Evolutionary conservation across 805 yeast genomes (phyloP).

Genomic region (Candida pini): DNA sequence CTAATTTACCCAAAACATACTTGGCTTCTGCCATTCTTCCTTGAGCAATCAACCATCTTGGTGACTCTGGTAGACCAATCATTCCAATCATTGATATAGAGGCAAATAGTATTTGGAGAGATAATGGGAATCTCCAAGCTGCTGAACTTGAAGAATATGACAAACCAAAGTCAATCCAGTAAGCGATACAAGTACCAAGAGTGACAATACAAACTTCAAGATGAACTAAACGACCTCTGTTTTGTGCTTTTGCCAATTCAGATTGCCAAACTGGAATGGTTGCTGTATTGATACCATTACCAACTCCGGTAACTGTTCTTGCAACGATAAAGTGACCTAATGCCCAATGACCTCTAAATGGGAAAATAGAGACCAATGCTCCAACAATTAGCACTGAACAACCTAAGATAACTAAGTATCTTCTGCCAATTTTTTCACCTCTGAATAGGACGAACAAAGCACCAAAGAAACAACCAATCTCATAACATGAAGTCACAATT

Average conservation of each 20-base stretch:
- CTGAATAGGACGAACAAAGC: slow-evolving; percentile 51
- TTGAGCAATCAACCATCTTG: slow-evolving; percentile 59
- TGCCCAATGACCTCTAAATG: slow-evolving; percentile 47
- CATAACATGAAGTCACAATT: slow-evolving; percentile 61
- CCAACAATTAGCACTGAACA: slow-evolving; percentile 54
- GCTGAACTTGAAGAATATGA: slow-evolving; percentile 44
- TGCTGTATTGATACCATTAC: slow-evolving; percentile 70
- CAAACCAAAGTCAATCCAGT: slow-evolving; percentile 66
- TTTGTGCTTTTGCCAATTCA: slow-evolving; percentile 58
- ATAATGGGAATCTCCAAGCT: slow-evolving; percentile 73
- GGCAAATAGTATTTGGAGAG: slow-evolving; percentile 60
- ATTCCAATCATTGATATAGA: slow-evolving; percentile 32
- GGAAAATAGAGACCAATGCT: slow-evolving; percentile 46
- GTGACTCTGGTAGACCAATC: slow-evolving; percentile 52
- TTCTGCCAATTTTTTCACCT: slow-evolving; percentile 61
- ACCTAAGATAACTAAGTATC: slow-evolving; percentile 52
- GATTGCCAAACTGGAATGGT: slow-evolving; percentile 77
- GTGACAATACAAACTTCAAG: slow-evolving; percentile 65
- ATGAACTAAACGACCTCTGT: slow-evolving; percentile 60
- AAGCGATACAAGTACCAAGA: slow-evolving; percentile 66
- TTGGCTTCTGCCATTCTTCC: slow-evolving; percentile 48
- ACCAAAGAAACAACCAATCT: slow-evolving; percentile 67
- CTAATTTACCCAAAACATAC: slow-evolving; percentile 38
- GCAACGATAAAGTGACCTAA: slow-evolving; percentile 68
- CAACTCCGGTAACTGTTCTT: slow-evolving; percentile 63